phyloP scores from a whole-genome alignment of 768 basidiomycete genomes.

The Tephrocybe rancida region DNA sequence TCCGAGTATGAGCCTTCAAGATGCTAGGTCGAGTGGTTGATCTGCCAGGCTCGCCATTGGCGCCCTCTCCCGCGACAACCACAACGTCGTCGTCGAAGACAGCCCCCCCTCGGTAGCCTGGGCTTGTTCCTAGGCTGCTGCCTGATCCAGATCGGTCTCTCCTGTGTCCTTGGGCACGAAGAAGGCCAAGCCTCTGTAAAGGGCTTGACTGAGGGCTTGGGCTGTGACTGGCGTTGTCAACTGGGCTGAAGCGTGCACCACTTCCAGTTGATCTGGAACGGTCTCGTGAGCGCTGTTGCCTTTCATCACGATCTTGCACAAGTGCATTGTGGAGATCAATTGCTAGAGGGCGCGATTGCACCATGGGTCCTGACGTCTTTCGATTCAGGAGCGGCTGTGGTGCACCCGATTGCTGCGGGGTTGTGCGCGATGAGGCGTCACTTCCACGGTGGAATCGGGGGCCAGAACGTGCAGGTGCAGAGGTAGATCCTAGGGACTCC shows the following conservation, averaged over 20 bases:
- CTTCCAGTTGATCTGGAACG: conserved; percentile 33
- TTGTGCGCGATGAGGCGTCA: conserved; percentile 32
- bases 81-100: conserved; percentile 34
- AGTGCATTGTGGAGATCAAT: conserved; percentile 52
- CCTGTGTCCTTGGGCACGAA: conserved; percentile 26
- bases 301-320: conserved; percentile 32
- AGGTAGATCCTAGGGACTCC: conserved; percentile 13
- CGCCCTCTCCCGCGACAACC: conserved; percentile 18
- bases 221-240: conserved; percentile 20
- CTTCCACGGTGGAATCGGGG: conserved; percentile 33
- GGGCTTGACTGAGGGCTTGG: conserved; percentile 30
- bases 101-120: conserved; percentile 29
- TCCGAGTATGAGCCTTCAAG: conserved; percentile 35
- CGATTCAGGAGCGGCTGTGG: conserved; percentile 20
- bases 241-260: conserved; percentile 17
- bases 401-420: conserved; percentile 11
- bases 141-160: conserved; percentile 39
- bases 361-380: conserved; percentile 26
- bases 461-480: conserved; percentile 19
- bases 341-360: conserved; percentile 38
- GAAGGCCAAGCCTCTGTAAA: conserved; percentile 27
- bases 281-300: conserved; percentile 29
- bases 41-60: conserved; percentile 5
- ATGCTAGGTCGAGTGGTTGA: conserved; percentile 32
- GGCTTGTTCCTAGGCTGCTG: conserved; percentile 24